These are phyloP conservation scores for Aureobasidium subglaciale DNA, from an alignment of 2,329 filamentous ascomycete genomes.

Conservation along the genomic window DNA sequence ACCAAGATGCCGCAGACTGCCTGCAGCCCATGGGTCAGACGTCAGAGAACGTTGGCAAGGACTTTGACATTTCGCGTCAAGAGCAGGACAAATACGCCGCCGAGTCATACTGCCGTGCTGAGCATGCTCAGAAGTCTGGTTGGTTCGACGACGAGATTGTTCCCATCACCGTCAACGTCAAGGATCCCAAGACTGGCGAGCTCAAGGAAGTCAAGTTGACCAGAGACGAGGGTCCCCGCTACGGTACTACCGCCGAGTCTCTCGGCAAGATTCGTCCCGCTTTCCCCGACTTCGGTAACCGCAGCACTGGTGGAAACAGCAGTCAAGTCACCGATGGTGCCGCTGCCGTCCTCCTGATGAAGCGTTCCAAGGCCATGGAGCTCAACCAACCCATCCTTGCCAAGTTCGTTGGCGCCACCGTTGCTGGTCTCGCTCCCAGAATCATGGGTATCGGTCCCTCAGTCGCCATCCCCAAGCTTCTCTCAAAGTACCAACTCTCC, in stretches of 20 bases:
- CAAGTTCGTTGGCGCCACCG: constrained; percentile 89
- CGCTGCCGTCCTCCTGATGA: constrained; percentile 86
- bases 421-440: constrained; percentile 81
- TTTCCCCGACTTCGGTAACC: constrained; percentile 82
- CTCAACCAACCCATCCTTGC: constrained; percentile 86
- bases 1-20: constrained; percentile 76
- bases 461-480: constrained; percentile 68
- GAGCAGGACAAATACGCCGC: constrained; percentile 78
- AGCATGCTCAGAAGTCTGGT: constrained; percentile 82
- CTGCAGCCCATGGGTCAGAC: constrained; percentile 98
- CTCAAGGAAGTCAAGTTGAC: constrained; percentile 70
- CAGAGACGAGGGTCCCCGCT: constrained; percentile 83
- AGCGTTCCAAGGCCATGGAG: constrained; percentile 78
- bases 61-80: constrained; percentile 78
- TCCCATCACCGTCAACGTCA: constrained; percentile 73
- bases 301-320: constrained; percentile 86
- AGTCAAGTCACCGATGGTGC: constrained; percentile 93
- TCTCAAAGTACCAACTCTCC: constrained; percentile 68
- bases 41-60: constrained; percentile 86
- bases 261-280: constrained; percentile 81
- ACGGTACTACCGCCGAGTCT: constrained; percentile 77
- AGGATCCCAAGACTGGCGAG: constrained; percentile 76
- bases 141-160: constrained; percentile 92
- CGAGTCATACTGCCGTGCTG: constrained; percentile 80
- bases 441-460: constrained; percentile 94